A percentile compares a stretch with the other conserved stretches of the same genome.
phyloP scores from a whole-genome alignment of 108 stramenopile genomes.

The Cylindrotheca closterium region DNA sequence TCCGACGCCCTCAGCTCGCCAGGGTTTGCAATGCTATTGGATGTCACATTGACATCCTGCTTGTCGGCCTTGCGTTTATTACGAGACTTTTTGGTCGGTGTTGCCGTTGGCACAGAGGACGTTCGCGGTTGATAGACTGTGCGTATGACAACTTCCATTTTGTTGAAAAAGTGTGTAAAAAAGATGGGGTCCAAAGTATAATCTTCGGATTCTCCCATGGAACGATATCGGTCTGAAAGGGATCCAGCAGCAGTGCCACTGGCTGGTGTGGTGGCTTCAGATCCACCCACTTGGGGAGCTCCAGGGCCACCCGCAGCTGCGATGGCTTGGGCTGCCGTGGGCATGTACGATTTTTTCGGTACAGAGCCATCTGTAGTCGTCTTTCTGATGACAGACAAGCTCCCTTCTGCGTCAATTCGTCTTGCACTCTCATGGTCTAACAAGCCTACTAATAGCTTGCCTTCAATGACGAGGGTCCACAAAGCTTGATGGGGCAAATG shows the following conservation, averaged over 20 bases:
- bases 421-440: constrained; percentile 69
- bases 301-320: not conserved
- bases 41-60: constrained; percentile 7
- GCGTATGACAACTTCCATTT: constrained; percentile 58
- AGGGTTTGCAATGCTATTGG: constrained; percentile 18
- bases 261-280: no score
- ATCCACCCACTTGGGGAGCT: no score
- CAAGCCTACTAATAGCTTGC: constrained; percentile 65
- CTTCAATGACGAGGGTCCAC: constrained; percentile 72
- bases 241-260: not conserved
- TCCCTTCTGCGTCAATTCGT: constrained; percentile 40
- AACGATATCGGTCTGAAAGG: constrained; percentile 18
- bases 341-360: constrained; percentile 3
- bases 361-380: not conserved
- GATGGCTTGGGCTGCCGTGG: not conserved
- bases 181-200: constrained; percentile 44
- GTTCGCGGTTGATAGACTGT: constrained; percentile 37
- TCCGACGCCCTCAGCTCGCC: constrained; percentile 22
- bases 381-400: constrained; percentile 1
- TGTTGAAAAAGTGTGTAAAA: constrained; percentile 83
- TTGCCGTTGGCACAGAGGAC: not conserved
- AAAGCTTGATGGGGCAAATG: not conserved
- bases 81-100: constrained; percentile 31
- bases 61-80: constrained; percentile 29
- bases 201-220: constrained; percentile 54